Evolutionary conservation across 208 protist species (phyloP), one percentile per base, ranked within the genome.

Genomic region (Leishmania mexicana): DNA sequence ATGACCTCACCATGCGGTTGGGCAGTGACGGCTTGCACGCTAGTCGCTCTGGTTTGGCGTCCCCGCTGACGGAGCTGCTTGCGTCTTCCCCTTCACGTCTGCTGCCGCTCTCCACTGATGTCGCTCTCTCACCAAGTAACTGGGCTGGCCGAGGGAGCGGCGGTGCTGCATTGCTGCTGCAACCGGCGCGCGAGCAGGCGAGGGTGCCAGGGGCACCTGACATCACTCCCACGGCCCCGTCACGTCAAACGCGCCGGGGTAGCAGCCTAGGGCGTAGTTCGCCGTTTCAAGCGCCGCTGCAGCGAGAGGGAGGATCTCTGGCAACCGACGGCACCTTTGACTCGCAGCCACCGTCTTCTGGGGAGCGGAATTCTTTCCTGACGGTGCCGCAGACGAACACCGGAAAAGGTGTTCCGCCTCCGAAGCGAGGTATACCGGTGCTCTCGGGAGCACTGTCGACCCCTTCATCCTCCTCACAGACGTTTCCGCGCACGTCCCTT

Each of bases 1-100:
- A 81, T 60, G 82, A 81, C 51, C 77, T 85, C n/a, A 79, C 75
- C 51, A 42, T 75, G 82, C 82, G 70, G 7, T 71, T 79, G 19
- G 64, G 76, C 82, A 81, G 31, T 57, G 82, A 75, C 35, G 77
- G 58, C 31, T 38, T 67, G 28, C 62, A 45, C 21, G 38, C 28
- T 24, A 85, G 76, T 54, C 60, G 31, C 35, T 62, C 45, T n/a
- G 62, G 77, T 3, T 58, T 85, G 35, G 72, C 79, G 49, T 81
- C 82, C 13, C 82, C 82, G 19, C 62, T 85, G 28, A 79, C 82
- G 6, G 82, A 81, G 13, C 35, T 85, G 45, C 58, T 79, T 35
- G 68, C 82, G 4, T 57, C 51, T 2, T 81, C 82, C 2, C 77
- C 82, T 5, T 77, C 82, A 31, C 82, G 81, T 65, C 76, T 85